phyloP scores from a whole-genome alignment of 2,329 filamentous ascomycete species.

The Clonostachys rosea region DNA sequence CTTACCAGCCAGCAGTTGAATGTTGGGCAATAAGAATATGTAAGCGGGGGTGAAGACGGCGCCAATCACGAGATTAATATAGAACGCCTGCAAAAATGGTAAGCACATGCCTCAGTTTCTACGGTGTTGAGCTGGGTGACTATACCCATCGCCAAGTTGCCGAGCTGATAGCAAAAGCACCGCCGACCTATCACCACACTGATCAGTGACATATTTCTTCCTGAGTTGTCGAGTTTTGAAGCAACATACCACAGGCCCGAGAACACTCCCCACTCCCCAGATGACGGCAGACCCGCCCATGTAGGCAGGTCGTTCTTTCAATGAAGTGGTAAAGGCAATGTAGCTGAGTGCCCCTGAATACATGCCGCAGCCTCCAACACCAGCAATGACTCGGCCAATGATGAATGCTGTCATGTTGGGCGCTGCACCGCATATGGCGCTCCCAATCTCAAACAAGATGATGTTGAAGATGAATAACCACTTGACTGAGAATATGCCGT shows the following conservation, averaged over 20 bases:
- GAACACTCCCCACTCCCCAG: conserved; percentile 32
- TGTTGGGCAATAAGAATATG: conserved; percentile 13
- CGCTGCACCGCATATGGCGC: conserved; percentile 29
- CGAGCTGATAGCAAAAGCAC: conserved; percentile 26
- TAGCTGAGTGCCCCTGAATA: conserved; percentile 22
- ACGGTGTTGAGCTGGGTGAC: conserved; percentile 27
- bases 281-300: conserved; percentile 8
- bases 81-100: conserved; percentile 24
- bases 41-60: conserved; percentile 18
- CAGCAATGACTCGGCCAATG: conserved; percentile 33
- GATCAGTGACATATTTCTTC: neutral
- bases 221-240: neutral
- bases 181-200: conserved; percentile 16
- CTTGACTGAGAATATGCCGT: conserved; percentile 36
- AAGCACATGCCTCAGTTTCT: neutral
- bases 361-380: conserved; percentile 31
- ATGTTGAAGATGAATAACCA: conserved; percentile 19
- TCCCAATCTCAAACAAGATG: conserved; percentile 15
- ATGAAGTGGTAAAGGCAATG: conserved; percentile 13
- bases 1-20: conserved; percentile 2
- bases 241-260: conserved; percentile 28
- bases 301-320: conserved; percentile 15
- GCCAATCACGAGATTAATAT: conserved; percentile 47
- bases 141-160: conserved; percentile 11
- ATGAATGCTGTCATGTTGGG: conserved; percentile 36